phyloP scores from a whole-genome alignment of 495 filamentous ascomycete species.

The Neurospora tetrasperma region DNA sequence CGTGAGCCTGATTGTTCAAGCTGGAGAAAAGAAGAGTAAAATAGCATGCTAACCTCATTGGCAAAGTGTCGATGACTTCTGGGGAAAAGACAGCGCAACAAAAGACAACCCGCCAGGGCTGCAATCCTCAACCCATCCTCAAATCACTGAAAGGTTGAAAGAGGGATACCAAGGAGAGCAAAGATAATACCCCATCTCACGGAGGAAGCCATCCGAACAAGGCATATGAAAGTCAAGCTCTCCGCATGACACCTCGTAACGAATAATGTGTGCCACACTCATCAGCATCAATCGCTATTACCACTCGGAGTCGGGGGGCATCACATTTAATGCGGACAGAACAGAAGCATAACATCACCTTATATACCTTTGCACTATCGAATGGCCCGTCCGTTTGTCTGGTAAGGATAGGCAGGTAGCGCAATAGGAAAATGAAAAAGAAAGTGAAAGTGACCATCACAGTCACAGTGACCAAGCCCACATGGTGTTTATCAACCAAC shows the following conservation, averaged over 20 bases:
- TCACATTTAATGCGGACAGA: neutral
- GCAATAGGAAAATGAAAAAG: neutral
- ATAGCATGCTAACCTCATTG: too few species aligned
- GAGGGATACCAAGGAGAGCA: neutral
- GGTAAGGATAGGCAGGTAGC: neutral
- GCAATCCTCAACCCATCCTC: neutral
- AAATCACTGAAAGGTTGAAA: neutral
- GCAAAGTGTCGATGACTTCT: too few species aligned
- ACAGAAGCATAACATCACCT: neutral
- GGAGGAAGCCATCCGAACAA: neutral
- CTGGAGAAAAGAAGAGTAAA: neutral
- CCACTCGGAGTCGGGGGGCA: neutral
- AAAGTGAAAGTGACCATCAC: neutral
- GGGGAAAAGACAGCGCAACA: neutral
- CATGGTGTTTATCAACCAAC: neutral
- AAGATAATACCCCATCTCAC: neutral
- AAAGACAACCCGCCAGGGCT: neutral
- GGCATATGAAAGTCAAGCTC: neutral
- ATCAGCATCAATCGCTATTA: neutral
- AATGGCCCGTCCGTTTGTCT: neutral
- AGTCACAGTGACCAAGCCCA: neutral
- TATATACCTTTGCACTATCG: neutral
- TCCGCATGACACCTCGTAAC: too few species aligned
- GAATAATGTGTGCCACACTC: neutral
- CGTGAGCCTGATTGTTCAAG: neutral